These are phyloP conservation scores for Elaphomyces granulatus DNA, from an alignment of 495 filamentous ascomycete genomes.

Conservation along the genomic window DNA sequence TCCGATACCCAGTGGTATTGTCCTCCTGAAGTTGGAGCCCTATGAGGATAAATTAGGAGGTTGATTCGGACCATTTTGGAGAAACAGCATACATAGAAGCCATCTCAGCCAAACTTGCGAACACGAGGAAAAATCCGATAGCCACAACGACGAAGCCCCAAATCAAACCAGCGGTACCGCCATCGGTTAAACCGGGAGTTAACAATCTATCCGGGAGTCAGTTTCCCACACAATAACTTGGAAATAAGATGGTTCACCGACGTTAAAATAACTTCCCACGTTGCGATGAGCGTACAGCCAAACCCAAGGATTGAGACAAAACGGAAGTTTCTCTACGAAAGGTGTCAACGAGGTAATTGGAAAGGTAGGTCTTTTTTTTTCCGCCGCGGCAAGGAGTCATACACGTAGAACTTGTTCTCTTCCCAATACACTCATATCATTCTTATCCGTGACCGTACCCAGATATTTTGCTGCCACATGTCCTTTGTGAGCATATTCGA, in stretches of 20 bases:
- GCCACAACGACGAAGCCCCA: slow-evolving; percentile 39
- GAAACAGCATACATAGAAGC: slow-evolving; percentile 34
- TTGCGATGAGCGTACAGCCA: slow-evolving; percentile 29
- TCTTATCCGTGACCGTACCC: slow-evolving; percentile 25
- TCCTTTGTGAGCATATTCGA: slow-evolving; percentile 15
- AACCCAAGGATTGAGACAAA: slow-evolving; percentile 37
- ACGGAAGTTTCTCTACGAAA: slow-evolving; percentile 32
- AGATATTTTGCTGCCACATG: slow-evolving; percentile 26
- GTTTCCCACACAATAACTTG: slow-evolving; percentile 1
- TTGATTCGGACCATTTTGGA: background rate
- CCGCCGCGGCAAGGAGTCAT: too few species aligned
- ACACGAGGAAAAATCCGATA: slow-evolving; percentile 33
- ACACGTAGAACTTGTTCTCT: slow-evolving; percentile 32
- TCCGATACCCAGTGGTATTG: slow-evolving; percentile 49
- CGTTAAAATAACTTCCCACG: slow-evolving; percentile 35
- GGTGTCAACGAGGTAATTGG: background rate
- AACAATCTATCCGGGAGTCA: slow-evolving; percentile 19
- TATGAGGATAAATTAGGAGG: slow-evolving; percentile 4
- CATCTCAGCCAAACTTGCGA: slow-evolving; percentile 41
- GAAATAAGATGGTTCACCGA: slow-evolving; percentile 9
- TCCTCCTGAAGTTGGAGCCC: slow-evolving; percentile 35
- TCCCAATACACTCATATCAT: slow-evolving; percentile 31
- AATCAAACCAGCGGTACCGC: slow-evolving; percentile 42
- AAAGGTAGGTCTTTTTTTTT: background rate
- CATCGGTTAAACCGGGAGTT: slow-evolving; percentile 34